Evolutionary conservation across 2,329 filamentous ascomycete species (phyloP), one percentile per base, ranked within the genome.

Genomic region (Pseudocercospora fijiensis): DNA sequence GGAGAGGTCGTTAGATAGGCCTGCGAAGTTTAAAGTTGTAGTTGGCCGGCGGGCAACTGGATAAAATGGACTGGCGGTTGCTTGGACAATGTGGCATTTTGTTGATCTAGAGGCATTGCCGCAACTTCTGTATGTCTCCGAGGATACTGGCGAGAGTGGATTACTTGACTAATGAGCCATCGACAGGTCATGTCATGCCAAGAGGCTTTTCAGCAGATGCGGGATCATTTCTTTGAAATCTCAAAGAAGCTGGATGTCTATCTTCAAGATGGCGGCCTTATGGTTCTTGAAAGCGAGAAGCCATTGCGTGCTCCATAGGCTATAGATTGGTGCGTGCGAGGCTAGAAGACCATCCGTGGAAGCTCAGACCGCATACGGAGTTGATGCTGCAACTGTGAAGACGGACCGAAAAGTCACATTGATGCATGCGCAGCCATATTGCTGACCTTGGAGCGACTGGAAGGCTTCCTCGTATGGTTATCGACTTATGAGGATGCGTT

Each of bases 1-100:
- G 55, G 55, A 57, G 33, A 57, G 33, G 30, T 57, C n/a, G 18
- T 37, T 9, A 57, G 55, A 57, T 57, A 57, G 55, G 55, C 30
- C 55, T 41, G 55, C 55, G 28, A 33, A 56, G 52, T 28, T 20
- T 57, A 57, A 33, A 56, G 52, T 37, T 56, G 27, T 37, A 24
- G 30, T 33, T 43, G 55, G 55, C 55, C 55, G 55, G 28, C 55
- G 55, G 55, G 55, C 55, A 37, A 20, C 55, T 57, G 18, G 6
- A 57, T 24, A 53, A 18, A 37, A 18, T 41, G 37, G 37, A n/a
- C n/a, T 41, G 16, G 16, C 18, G 37, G 16, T 37, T 3, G 33
- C 18, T 41, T n/a, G 37, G 8, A 7, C n/a, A 18, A 41, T 41
- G 37, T 6, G 7, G 8, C 37, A n/a, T 7, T 41, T 41, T 7